Conservation (phyloP, 768 basidiomycete genomes). For the Udeniomyces megalosporus region DNA sequence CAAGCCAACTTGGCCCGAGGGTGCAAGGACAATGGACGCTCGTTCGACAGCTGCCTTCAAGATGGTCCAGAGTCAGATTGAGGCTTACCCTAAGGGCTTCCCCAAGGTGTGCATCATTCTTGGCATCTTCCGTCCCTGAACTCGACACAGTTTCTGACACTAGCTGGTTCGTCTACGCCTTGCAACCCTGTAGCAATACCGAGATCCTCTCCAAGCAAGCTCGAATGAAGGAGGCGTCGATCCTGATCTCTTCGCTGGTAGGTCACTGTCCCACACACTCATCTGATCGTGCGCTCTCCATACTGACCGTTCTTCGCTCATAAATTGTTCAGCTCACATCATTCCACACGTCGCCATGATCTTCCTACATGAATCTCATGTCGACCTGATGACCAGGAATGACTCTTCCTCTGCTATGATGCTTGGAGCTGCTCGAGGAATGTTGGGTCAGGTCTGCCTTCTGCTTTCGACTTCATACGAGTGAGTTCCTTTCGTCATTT, state of each 20-base stretch:
- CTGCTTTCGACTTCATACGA: constrained; percentile 12
- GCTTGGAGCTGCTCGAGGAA: constrained; percentile 9
- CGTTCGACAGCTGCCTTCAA: neutral
- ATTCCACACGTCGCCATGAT: constrained; percentile 4
- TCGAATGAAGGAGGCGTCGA: neutral
- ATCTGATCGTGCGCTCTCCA: too few relatives aligned
- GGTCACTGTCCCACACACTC: neutral
- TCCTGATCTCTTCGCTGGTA: neutral
- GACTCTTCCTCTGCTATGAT: neutral
- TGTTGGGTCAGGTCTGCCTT: neutral
- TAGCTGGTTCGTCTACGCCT: too few relatives aligned
- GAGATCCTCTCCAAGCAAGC: neutral
- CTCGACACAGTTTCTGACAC: too few relatives aligned
- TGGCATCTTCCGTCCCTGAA: too few relatives aligned
- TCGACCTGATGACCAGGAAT: constrained; percentile 1
- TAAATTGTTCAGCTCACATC: neutral
- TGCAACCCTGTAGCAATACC: too few relatives aligned
- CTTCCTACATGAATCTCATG: constrained; percentile 11
- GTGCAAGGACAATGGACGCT: neutral
- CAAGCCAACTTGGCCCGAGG: constrained; percentile 1
- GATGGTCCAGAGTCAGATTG: constrained; percentile 9
- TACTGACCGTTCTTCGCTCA: neutral
- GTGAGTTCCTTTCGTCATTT: neutral
- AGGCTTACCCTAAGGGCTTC: neutral
- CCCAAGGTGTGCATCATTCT: neutral